phyloP scores from a whole-genome alignment of 768 basidiomycete genomes.

The Russula sp. region DNA sequence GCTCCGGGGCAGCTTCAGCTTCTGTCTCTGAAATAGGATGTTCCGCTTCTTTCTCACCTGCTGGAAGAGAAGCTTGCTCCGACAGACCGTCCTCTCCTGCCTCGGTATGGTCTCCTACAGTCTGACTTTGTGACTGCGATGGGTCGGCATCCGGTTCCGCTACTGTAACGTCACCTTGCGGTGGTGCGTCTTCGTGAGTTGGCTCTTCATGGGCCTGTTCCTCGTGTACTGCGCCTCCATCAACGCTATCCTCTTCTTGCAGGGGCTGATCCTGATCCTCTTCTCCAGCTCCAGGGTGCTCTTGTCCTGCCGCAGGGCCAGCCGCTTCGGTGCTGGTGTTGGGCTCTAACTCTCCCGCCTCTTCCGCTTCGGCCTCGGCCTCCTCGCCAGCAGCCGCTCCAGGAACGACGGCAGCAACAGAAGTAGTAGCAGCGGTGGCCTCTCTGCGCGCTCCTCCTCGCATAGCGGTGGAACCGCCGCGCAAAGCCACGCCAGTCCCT shows the following conservation, averaged over 20 bases:
- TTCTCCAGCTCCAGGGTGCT: conserved; percentile 19
- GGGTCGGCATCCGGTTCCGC: conserved; percentile 8
- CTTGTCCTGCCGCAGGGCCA: background rate
- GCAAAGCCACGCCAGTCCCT: conserved; percentile 10
- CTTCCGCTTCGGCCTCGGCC: background rate
- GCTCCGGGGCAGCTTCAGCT: conserved; percentile 18
- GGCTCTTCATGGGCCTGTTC: conserved; percentile 22
- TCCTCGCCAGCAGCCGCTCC: conserved; percentile 25
- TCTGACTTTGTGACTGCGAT: background rate
- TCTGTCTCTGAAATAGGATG: conserved; percentile 5
- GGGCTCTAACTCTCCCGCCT: background rate
- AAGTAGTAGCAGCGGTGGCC: conserved; percentile 24
- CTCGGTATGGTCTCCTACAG: conserved; percentile 7
- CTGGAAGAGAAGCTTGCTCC: conserved; percentile 10
- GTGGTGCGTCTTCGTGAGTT: conserved; percentile 19
- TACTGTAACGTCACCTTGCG: conserved; percentile 4
- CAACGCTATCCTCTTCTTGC: conserved; percentile 16
- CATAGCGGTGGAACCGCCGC: conserved; percentile 26
- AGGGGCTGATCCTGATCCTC: conserved; percentile 26
- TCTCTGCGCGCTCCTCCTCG: conserved; percentile 26
- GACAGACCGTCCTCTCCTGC: conserved; percentile 6
- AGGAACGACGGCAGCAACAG: conserved; percentile 21
- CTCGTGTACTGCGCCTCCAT: conserved; percentile 8
- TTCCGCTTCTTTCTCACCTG: conserved; percentile 16
- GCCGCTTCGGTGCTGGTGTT: background rate